Evolutionary conservation across 495 filamentous ascomycete genomes (phyloP), one percentile per base, ranked within the genome.

Genomic region (Pyrenula massariospora): DNA sequence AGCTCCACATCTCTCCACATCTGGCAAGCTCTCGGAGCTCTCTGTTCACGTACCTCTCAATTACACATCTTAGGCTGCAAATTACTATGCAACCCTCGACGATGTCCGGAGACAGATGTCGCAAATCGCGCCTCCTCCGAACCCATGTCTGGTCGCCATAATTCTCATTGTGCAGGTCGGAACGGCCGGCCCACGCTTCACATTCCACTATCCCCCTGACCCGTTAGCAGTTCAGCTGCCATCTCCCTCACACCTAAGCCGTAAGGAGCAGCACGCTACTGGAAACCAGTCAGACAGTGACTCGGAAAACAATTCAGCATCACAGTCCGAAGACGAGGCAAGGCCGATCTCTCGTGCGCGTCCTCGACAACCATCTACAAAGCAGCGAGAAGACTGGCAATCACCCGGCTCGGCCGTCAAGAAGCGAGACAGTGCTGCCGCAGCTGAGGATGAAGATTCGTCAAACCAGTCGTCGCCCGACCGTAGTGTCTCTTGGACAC

Each of bases 181-280:
- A n/a, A 83, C 84, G 54, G 85, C 87, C 59, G 90, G 90, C 3
- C 88, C 91, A 23, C 78, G 81, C 51, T 87, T 95, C 65, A 85
- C 94, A 63, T 96, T 95, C 74, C 91, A 96, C 73, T 95, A 95
- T 66, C 91, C 91, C 12, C 82, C 83, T 22, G 77, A 73, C 57
- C 84, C 78, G 10, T 75, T 74, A 55, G 31, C 31, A 66, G 50
- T 59, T 67, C 48, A 64, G 61, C 11, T 58, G 66, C 20, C 58
- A 22, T 21, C 61, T 59, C 48, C 50, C 52, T 42, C 31, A 57
- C 21, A 19, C 5, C n/a, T 5, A 23, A 23, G 8, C 10, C 22
- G n/a, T 10, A 19, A 52, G 8, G 50, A 52, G 50, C 8, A 52
- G 20, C 10, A 8, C 19, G 19, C 50, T 52, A 10, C 50, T 24